Conservation (phyloP, 768 basidiomycete species). For the Tephrocybe sp. region DNA sequence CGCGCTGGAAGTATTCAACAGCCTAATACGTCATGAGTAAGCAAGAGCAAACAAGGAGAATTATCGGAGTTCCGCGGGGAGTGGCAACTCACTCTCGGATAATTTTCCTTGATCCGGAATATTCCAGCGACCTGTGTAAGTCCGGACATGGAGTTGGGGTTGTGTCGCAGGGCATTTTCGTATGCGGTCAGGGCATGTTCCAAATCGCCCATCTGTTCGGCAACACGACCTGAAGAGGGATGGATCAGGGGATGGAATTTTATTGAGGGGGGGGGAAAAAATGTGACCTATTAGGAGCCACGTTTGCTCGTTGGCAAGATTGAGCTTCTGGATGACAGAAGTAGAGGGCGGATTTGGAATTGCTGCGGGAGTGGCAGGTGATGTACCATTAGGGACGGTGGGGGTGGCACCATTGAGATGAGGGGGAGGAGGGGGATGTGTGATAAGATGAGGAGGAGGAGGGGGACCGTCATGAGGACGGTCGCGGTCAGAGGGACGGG, state of each 20-base stretch:
- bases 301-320: slow-evolving; percentile 88
- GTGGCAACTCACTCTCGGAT: slow-evolving; percentile 74
- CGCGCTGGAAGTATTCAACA: slow-evolving; percentile 95
- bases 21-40: slow-evolving; percentile 63
- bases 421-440: slow-evolving; percentile 37
- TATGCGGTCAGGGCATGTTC: slow-evolving; percentile 93
- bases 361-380: too few relatives aligned
- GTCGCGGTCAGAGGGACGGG: slow-evolving; percentile 62
- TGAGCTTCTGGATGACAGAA: slow-evolving; percentile 71
- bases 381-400: slow-evolving; percentile 31
- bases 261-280: slow-evolving; percentile 2
- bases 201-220: slow-evolving; percentile 93
- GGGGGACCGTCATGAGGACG: slow-evolving; percentile 62
- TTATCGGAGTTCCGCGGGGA: slow-evolving; percentile 36
- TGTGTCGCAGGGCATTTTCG: slow-evolving; percentile 94
- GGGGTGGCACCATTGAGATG: slow-evolving; percentile 54
- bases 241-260: slow-evolving; percentile 10
- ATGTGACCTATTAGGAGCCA: slow-evolving; percentile 87
- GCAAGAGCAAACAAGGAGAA: slow-evolving; percentile 30
- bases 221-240: slow-evolving; percentile 74
- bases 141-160: slow-evolving; percentile 85
- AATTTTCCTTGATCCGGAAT: slow-evolving; percentile 96
- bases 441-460: slow-evolving; percentile 27
- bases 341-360: too few relatives aligned
- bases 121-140: slow-evolving; percentile 95